A percentile compares a stretch with the other conserved stretches of the same genome.
These are phyloP conservation scores for Syzygium grande DNA, from an alignment of 345 rosid species.

Conservation along the genomic window DNA sequence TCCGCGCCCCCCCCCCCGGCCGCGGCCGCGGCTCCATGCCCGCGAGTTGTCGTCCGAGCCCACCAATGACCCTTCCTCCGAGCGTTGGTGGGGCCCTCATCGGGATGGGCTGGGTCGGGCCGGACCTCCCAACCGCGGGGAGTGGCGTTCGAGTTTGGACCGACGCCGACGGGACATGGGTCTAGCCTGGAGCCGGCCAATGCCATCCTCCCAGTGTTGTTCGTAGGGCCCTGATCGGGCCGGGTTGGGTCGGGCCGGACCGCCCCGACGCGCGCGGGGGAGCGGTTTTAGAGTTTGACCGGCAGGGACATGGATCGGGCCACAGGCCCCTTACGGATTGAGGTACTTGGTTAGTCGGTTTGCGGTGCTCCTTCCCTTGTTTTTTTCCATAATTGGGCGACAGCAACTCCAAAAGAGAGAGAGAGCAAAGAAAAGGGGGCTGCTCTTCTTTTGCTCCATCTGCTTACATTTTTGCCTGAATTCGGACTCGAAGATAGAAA, in stretches of 20 bases:
- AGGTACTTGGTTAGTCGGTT: neutral
- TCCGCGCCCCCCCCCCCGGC: neutral
- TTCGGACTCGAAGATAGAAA: neutral
- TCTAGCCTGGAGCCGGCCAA: neutral
- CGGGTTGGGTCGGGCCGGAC: neutral
- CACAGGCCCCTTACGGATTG: neutral
- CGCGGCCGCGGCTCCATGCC: neutral
- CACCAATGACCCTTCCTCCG: rapidly evolving
- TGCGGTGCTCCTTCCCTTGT: neutral
- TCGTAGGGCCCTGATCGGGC: neutral
- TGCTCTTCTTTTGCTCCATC: neutral
- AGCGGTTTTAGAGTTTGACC: neutral
- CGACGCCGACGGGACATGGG: neutral
- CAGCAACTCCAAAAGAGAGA: neutral
- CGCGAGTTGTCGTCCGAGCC: neutral
- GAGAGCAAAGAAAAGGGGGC: neutral
- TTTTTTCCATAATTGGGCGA: neutral
- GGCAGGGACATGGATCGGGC: neutral
- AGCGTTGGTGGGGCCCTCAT: neutral
- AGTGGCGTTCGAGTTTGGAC: neutral
- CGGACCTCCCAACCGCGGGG: rapidly evolving
- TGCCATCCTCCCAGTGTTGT: neutral
- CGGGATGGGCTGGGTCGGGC: neutral
- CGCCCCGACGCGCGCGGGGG: neutral
- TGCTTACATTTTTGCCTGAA: neutral